Conservation (phyloP, 2,329 filamentous ascomycete species). For the Aureobasidium melanogenum region DNA sequence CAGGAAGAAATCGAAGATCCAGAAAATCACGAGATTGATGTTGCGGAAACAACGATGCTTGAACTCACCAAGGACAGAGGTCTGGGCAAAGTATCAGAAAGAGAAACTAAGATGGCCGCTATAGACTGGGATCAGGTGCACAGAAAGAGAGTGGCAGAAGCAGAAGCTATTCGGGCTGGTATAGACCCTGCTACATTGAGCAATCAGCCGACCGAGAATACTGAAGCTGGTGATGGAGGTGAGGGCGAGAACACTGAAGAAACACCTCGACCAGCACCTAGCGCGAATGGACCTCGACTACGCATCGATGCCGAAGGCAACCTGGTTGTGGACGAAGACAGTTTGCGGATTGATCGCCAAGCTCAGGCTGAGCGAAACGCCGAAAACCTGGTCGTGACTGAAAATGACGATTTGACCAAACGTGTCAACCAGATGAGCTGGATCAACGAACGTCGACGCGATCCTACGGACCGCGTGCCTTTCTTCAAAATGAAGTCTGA, state of each 20-base stretch:
- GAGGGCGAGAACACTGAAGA: slow-evolving; percentile 12
- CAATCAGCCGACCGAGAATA: slow-evolving; percentile 21
- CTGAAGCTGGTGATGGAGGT: slow-evolving; percentile 22
- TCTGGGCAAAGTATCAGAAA: slow-evolving; percentile 61
- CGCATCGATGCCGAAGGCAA: slow-evolving; percentile 58
- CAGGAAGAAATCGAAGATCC: slow-evolving; percentile 21
- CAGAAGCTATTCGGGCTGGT: slow-evolving; percentile 22
- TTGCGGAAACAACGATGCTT: slow-evolving; percentile 59
- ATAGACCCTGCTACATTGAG: slow-evolving; percentile 11
- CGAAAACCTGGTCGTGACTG: slow-evolving; percentile 35
- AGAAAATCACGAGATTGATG: slow-evolving; percentile 47
- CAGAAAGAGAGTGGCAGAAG: slow-evolving; percentile 29
- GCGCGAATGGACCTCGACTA: slow-evolving; percentile 42
- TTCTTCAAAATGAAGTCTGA: slow-evolving; percentile 44
- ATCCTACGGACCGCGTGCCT: slow-evolving; percentile 36
- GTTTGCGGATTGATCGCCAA: slow-evolving; percentile 60
- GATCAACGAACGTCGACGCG: slow-evolving; percentile 50
- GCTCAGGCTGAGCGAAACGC: slow-evolving; percentile 50
- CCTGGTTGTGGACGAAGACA: slow-evolving; percentile 61
- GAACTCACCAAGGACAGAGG: slow-evolving; percentile 56
- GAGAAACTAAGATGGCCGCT: slow-evolving; percentile 62
- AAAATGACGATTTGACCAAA: slow-evolving; percentile 71
- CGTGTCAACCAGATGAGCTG: slow-evolving; percentile 62
- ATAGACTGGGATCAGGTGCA: slow-evolving; percentile 50
- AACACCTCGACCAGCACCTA: neutral